Base-by-base conservation (phyloP, 192 early-diverging fungal species). In the Coemansia sp. region DNA sequence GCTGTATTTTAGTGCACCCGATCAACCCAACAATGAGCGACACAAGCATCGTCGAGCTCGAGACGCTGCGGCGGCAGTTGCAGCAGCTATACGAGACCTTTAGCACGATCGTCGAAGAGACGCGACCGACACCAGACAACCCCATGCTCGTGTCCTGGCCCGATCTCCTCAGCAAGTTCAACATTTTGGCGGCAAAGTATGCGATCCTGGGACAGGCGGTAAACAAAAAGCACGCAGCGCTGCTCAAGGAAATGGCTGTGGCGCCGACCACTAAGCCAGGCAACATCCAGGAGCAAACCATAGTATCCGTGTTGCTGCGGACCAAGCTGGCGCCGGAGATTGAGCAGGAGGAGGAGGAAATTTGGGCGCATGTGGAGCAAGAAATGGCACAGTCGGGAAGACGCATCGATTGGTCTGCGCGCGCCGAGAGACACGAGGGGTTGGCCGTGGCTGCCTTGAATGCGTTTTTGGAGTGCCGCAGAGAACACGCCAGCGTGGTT, bases 301-400 rank as follows among this genome's bases (percentile, higher is more conserved):
- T 73, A n/a, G 26, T 78, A 26, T 60, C 65, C 2, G 65, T 78
- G 35, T 55, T 78, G 51, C 55, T 78, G 41, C 68, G 76, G 18
- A 78, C 76, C 7, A 78, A 78, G 42, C 65, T 73, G 32, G 61
- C 65, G 36, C 76, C 76, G 25, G 76, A 78, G 26, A 72, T 78
- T 24, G 76, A 78, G 38, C 29, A 65, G n/a, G 76, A 68, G 53
- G 70, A 73, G 36, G 70, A 61, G 43, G 33, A 30, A 25, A 65
- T 78, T 35, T 60, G 58, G 65, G 59, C 53, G 19, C 58, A 60
- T 18, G 50, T 66, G 3, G 49, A 66, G 26, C 40, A 50, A 0
- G 64, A 58, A 33, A n/a, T n/a, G n/a, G 29, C 46, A 41, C 58
- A 52, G 50, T 58, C 53, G 18, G 64, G 58, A 54, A 55, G 41